Percentiles rank a stretch among this genome's conserved stretches.
Conservation (phyloP, 768 basidiomycete species). For the Clathrus columnatus region DNA sequence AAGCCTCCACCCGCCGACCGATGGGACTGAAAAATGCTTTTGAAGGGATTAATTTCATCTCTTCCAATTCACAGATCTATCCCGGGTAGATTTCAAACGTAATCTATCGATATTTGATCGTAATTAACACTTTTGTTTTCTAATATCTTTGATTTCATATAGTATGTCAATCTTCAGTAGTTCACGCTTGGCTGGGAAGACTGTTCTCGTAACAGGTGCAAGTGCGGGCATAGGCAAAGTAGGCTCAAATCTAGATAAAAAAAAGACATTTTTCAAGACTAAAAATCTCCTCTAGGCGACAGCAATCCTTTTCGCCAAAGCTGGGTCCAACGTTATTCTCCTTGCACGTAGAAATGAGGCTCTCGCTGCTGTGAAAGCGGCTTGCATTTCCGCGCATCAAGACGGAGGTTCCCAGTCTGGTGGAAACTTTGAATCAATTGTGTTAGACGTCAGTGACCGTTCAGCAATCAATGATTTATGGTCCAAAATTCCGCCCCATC, state of each 20-base stretch:
- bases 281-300: conserved; percentile 48
- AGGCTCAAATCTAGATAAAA: conserved; percentile 4
- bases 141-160: neutral
- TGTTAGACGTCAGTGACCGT: conserved; percentile 75
- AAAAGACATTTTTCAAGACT: neutral
- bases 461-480: conserved; percentile 58
- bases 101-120: neutral
- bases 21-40: neutral
- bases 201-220: conserved; percentile 82
- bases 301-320: conserved; percentile 86
- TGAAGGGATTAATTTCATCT: neutral
- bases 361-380: conserved; percentile 59
- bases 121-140: neutral
- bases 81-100: neutral
- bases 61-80: neutral
- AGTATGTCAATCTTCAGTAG: conserved; percentile 76
- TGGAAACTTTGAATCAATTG: conserved; percentile 66
- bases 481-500: conserved; percentile 60
- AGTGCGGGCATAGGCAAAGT: conserved; percentile 87
- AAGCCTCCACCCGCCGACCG: neutral
- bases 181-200: conserved; percentile 73
- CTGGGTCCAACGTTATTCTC: conserved; percentile 81
- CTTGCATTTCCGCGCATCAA: conserved; percentile 61
- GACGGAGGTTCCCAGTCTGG: conserved; percentile 63
- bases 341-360: conserved; percentile 71